These are phyloP conservation scores for Jatropha multifida DNA, from an alignment of 441 rosid species.

Conservation along the genomic window DNA sequence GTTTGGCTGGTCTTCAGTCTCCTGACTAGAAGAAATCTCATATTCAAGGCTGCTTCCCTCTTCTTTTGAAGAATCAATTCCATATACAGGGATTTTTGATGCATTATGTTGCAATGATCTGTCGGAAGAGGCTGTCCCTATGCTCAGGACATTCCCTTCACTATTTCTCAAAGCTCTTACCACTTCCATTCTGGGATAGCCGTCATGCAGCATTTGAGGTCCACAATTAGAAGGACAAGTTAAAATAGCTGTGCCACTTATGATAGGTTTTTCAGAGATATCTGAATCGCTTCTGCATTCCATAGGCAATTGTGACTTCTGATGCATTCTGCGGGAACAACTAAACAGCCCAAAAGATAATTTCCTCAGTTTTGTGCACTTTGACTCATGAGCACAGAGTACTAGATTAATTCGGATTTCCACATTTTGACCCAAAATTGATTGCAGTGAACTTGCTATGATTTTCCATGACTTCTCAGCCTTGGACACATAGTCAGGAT, in stretches of 20 bases:
- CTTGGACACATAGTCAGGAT: slow-evolving; percentile 52
- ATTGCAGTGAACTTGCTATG: slow-evolving; percentile 83
- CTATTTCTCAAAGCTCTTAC: slow-evolving; percentile 58
- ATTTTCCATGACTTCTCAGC: slow-evolving; percentile 97
- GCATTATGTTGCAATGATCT: slow-evolving; percentile 38
- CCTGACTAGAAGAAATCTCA: slow-evolving; percentile 24
- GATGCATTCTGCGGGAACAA: slow-evolving; percentile 68
- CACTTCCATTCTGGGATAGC: slow-evolving; percentile 35
- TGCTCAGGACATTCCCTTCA: slow-evolving; percentile 72
- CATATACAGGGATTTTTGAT: slow-evolving; percentile 25
- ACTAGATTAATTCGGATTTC: slow-evolving; percentile 77
- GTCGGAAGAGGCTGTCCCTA: slow-evolving; percentile 41
- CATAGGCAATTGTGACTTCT: slow-evolving; percentile 42
- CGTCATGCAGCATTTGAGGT: slow-evolving; percentile 33
- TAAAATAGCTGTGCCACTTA: slow-evolving; percentile 28
- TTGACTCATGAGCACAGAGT: slow-evolving; percentile 45
- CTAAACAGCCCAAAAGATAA: slow-evolving; percentile 62
- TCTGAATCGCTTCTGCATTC: slow-evolving; percentile 43
- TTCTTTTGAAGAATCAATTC: slow-evolving; percentile 30
- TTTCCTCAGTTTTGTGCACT: slow-evolving; percentile 51
- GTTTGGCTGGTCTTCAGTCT: slow-evolving; percentile 36
- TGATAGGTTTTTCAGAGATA: slow-evolving; percentile 45
- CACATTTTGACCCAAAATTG: slow-evolving; percentile 75
- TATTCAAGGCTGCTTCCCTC: slow-evolving; percentile 24
- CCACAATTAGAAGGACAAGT: slow-evolving; percentile 37